A percentile compares a stretch with the other conserved stretches of the same genome.
Evolutionary conservation across 495 filamentous ascomycete species (phyloP).

Genomic region (Chaetomium fimeti): DNA sequence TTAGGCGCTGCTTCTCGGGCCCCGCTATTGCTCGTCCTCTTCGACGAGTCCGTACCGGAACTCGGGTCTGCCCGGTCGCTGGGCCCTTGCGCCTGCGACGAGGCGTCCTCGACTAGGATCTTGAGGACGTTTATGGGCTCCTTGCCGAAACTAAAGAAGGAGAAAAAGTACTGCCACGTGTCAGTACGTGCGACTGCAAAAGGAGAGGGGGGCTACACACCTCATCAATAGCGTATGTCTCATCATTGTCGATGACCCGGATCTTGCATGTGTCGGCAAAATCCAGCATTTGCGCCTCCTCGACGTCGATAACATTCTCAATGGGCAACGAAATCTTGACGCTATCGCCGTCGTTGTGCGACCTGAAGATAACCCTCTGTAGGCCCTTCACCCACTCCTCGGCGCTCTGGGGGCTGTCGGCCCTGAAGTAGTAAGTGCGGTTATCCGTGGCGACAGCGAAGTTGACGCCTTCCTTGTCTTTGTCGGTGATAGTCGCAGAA

Average conservation of each 20-base stretch:
- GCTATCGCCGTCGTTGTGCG: slow-evolving; percentile 94
- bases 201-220: slow-evolving; percentile 45
- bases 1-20: slow-evolving; percentile 17
- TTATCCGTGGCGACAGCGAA: slow-evolving; percentile 84
- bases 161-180: slow-evolving; percentile 83
- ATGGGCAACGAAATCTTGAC: slow-evolving; percentile 94
- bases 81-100: slow-evolving; percentile 45
- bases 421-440: slow-evolving; percentile 80
- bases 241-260: slow-evolving; percentile 83
- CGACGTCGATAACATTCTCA: slow-evolving; percentile 85
- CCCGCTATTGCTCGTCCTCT: slow-evolving; percentile 24
- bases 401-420: slow-evolving; percentile 82
- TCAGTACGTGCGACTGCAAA: slow-evolving; percentile 27
- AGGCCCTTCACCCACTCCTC: slow-evolving; percentile 97
- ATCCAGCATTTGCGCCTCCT: slow-evolving; percentile 87
- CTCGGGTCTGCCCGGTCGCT: slow-evolving; percentile 21
- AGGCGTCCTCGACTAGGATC: slow-evolving; percentile 66
- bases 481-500: slow-evolving; percentile 70
- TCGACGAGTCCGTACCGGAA: slow-evolving; percentile 24
- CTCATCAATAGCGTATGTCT: slow-evolving; percentile 93
- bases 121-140: slow-evolving; percentile 80
- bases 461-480: slow-evolving; percentile 69
- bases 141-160: slow-evolving; percentile 84
- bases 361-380: slow-evolving; percentile 92
- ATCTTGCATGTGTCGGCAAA: slow-evolving; percentile 95